Evolutionary conservation across 2,329 filamentous ascomycete genomes (phyloP).

Genomic region (Alternaria hordeiaustralica): DNA sequence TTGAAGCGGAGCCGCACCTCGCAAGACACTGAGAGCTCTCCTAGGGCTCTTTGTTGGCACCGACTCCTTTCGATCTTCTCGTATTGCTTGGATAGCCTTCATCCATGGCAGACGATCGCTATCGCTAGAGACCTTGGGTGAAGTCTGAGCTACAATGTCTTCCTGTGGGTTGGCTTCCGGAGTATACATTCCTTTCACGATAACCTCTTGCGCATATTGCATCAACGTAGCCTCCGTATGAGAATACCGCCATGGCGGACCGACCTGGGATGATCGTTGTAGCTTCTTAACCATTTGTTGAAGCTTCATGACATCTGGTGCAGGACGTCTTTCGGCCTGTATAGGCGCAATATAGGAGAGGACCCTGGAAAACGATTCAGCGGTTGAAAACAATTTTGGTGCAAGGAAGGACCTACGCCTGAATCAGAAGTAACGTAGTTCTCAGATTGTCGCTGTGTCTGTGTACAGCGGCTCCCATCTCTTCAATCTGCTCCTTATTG

Average conservation of each 20-base stretch:
- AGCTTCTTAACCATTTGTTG: slow-evolving; percentile 17
- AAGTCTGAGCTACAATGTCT: not conserved
- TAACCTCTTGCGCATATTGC: slow-evolving; percentile 18
- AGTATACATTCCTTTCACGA: slow-evolving; percentile 5
- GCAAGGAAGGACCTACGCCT: slow-evolving; percentile 17
- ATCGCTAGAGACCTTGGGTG: not conserved
- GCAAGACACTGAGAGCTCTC: not conserved
- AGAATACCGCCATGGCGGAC: slow-evolving; percentile 10
- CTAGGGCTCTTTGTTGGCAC: not conserved
- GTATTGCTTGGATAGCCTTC: slow-evolving; percentile 12
- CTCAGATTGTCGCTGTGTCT: slow-evolving; percentile 25
- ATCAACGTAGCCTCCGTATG: slow-evolving; percentile 18
- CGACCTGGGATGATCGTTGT: slow-evolving; percentile 10
- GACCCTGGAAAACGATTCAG: slow-evolving; percentile 11
- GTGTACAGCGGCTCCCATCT: slow-evolving; percentile 5
- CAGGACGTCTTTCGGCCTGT: slow-evolving; percentile 9
- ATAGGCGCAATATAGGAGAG: not conserved
- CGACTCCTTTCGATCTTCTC: not conserved
- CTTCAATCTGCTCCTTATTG: not conserved
- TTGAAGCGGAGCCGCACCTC: not conserved
- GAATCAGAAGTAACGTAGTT: slow-evolving; percentile 18
- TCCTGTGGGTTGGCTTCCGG: not conserved
- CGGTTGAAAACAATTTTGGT: not conserved
- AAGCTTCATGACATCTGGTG: slow-evolving; percentile 4
- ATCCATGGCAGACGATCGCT: slow-evolving; percentile 14